Evolutionary conservation across 2,329 filamentous ascomycete genomes (phyloP), one percentile per base, ranked within the genome.

Genomic region (Ascochyta lentis): DNA sequence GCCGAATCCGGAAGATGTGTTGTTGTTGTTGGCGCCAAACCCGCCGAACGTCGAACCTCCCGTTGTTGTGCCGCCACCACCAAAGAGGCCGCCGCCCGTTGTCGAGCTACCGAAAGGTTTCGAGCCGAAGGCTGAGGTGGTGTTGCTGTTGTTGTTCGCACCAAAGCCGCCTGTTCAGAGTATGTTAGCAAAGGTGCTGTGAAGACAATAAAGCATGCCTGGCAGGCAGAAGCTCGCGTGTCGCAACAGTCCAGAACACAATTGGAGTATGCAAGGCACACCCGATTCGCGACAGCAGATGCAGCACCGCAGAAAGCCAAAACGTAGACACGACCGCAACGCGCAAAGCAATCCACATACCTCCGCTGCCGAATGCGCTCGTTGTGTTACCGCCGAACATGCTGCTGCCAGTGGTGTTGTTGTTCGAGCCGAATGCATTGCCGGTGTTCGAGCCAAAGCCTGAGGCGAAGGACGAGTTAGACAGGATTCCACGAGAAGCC

Each of bases 401-500:
- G 59, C 63, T 64, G 61, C 71, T 68, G 38, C 66, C 61, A 45
- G 64, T 69, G 51, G 60, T 67, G 58, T 64, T 69, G 58, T 63
- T 71, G 42, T 63, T 69, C 23, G 66, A 60, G 56, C 74, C 75
- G 48, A 77, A 77, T 59, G 72, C 65, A 62, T 67, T 70, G 51
- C 68, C 68, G 48, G 69, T 69, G 56, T 70, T 74, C 58, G 72
- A 73, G 60, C 74, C 73, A 64, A 77, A 77, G 70, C 74, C 75
- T 77, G 73, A 71, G 69, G 64, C 66, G 70, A 68, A 66, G 63
- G 67, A 67, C 67, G 68, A 69, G 70, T 78, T 73, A 78, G 71
- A 73, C 65, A 65, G 65, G 61, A 63, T 69, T 69, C 49, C 56
- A 69, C 60, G 62, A 66, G 61, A 59, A 57, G 56, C 60, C 61